Base-by-base conservation (phyloP, 2,329 filamentous ascomycete species). In the Magnaporthiopsis incrustans region DNA sequence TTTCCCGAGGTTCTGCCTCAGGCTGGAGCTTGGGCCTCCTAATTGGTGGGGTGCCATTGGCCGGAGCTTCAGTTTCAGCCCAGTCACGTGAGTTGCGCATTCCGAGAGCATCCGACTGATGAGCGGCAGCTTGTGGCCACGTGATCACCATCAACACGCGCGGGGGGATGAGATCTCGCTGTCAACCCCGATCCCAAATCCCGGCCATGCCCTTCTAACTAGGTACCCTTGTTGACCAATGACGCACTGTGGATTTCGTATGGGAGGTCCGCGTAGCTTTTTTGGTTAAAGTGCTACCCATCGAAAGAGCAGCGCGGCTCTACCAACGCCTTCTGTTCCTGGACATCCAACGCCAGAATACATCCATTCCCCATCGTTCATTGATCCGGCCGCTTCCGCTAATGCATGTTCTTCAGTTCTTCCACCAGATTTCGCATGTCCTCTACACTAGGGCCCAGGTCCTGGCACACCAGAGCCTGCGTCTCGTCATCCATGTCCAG, bases 401-500 rank as follows among this genome's bases (percentile, higher is more conserved):
- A 89, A 73, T 88, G 85, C 75, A 89, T 77, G 66, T 85, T 78
- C 73, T 83, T 84, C 65, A 90, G 72, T 70, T 86, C 84, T 70
- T 89, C 86, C 2, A 89, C 78, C 63, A 86, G 70, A 62, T 82
- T 83, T 61, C 86, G 79, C 76, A 89, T 82, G 78, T 86, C 73
- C 74, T 88, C 82, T 67, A 91, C 75, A 79, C 79, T 84, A 67
- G 78, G 87, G 64, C 79, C 89, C 68, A 82, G 81, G 61, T 79
- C 86, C 73, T 80, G 73, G 65, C 78, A 86, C 61, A 84, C 78
- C 64, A 77, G 73, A 68, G 77, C 78, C 75, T 88, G 86, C 57
- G 77, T 77, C 53, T 79, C 78, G 64, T 88, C 85, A 59, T 84
- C 80, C 67, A 90, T 78, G 67, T 92, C 88, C 68, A 98, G 75